phyloP scores from a whole-genome alignment of 2,329 filamentous ascomycete genomes.

The Fusarium subtropicale region DNA sequence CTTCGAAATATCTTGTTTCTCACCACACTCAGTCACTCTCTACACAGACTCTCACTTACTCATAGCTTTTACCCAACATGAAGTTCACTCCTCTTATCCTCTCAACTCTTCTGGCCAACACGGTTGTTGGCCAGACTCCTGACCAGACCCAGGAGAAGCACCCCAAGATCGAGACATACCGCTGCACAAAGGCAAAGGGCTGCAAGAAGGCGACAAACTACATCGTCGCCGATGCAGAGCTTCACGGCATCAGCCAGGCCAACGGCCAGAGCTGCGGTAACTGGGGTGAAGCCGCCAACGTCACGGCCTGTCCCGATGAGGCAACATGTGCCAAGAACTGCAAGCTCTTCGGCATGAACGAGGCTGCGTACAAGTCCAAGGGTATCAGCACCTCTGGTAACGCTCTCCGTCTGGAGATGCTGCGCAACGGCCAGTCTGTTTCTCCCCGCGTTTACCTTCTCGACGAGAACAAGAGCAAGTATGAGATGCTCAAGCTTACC shows the following conservation, averaged over 20 bases:
- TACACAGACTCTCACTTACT: neutral
- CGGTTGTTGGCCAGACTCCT: constrained; percentile 52
- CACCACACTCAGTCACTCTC: constrained; percentile 6
- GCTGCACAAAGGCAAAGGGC: constrained; percentile 62
- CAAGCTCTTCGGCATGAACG: constrained; percentile 63
- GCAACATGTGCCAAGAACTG: constrained; percentile 66
- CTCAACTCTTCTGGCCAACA: constrained; percentile 17
- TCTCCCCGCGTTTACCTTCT: constrained; percentile 69
- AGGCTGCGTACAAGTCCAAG: constrained; percentile 58
- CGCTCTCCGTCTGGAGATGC: constrained; percentile 48
- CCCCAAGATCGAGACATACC: constrained; percentile 63
- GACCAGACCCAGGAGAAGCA: constrained; percentile 59
- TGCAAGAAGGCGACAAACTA: constrained; percentile 61
- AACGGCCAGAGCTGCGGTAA: constrained; percentile 46
- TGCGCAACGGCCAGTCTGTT: constrained; percentile 28
- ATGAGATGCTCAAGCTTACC: constrained; percentile 70
- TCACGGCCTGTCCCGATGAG: constrained; percentile 62
- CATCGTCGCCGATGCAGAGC: constrained; percentile 62
- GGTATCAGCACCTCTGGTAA: constrained; percentile 51
- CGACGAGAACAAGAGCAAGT: constrained; percentile 63
- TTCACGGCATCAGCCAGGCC: constrained; percentile 60
- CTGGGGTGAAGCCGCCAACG: constrained; percentile 42
- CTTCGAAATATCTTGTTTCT: neutral
- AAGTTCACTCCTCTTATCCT: constrained; percentile 17
- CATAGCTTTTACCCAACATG: constrained; percentile 7